Conservation (phyloP, 805 yeast species). For the Saccharomycopsis malanga region DNA sequence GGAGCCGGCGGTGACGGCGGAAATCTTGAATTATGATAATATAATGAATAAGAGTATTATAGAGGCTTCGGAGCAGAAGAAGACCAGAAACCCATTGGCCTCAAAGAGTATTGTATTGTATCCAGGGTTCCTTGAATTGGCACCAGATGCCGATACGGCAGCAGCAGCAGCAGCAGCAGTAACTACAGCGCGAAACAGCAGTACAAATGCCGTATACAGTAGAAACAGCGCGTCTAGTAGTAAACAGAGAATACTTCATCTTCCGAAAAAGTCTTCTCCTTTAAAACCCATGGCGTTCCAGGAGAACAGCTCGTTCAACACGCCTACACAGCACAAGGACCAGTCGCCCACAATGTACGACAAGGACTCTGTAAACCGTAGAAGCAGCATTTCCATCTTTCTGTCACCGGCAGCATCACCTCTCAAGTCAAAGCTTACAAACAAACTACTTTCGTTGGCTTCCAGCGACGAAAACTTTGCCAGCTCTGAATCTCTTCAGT, state of each 20-base stretch:
- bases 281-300: slow-evolving; percentile 5
- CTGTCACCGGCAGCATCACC: slow-evolving; percentile 19
- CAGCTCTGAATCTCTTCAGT: neutral
- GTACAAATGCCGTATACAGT: neutral
- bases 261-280: slow-evolving; percentile 19
- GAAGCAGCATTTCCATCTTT: slow-evolving; percentile 9
- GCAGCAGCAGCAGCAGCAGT: neutral
- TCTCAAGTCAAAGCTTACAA: slow-evolving; percentile 15
- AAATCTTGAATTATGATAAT: slow-evolving; percentile 13
- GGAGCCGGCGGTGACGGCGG: slow-evolving; percentile 6
- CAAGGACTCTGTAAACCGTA: neutral
- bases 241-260: slow-evolving; percentile 12
- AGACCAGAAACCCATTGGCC: slow-evolving; percentile 9
- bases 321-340: neutral
- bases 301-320: neutral
- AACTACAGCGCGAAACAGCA: neutral
- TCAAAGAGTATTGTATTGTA: slow-evolving; percentile 14
- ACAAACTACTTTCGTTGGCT: slow-evolving; percentile 2
- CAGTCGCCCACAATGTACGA: neutral
- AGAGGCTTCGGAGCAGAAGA: neutral
- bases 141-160: neutral
- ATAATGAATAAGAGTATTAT: slow-evolving; percentile 5
- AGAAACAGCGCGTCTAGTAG: neutral
- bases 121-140: slow-evolving; percentile 15
- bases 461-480: neutral